phyloP scores from a whole-genome alignment of 176 grass and related monocot genomes.

The Musa schizocarpa region DNA sequence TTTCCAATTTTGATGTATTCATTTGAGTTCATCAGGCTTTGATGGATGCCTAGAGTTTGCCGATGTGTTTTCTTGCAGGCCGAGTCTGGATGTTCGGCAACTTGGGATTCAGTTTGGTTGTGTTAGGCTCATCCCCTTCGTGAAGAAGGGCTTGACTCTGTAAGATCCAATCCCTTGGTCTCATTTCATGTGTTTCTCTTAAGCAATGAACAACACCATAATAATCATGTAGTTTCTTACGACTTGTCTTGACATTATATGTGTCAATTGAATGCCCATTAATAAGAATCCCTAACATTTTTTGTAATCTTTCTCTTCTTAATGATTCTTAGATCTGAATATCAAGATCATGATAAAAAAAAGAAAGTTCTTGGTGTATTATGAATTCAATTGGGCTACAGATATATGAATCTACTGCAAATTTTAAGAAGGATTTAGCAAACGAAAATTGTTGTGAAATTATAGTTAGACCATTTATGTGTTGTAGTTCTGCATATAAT shows the following conservation, averaged over 20 bases:
- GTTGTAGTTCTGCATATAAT: not conserved
- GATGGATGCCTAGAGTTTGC: not conserved
- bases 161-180: slow-evolving; percentile 30
- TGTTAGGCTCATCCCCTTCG: slow-evolving; percentile 85
- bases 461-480: slow-evolving; percentile 5
- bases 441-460: not conserved
- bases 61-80: slow-evolving; percentile 31
- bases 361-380: too few species aligned
- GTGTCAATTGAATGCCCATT: too few species aligned
- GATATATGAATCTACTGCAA: not conserved
- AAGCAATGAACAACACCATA: not conserved
- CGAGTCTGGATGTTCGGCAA: slow-evolving; percentile 58
- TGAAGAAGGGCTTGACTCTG: slow-evolving; percentile 69
- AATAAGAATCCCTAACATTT: too few species aligned
- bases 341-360: not conserved
- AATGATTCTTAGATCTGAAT: not conserved
- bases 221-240: not conserved
- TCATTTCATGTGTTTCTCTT: not conserved
- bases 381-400: too few species aligned
- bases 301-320: not conserved
- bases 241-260: too few species aligned
- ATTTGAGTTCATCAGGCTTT: not conserved
- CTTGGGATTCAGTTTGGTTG: slow-evolving; percentile 92
- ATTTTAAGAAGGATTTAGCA: not conserved
- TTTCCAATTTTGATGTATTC: not conserved